Evolutionary conservation across 176 grass and related monocot genomes (phyloP), one percentile per base, ranked within the genome.

Genomic region (Sorghum bicolor): DNA sequence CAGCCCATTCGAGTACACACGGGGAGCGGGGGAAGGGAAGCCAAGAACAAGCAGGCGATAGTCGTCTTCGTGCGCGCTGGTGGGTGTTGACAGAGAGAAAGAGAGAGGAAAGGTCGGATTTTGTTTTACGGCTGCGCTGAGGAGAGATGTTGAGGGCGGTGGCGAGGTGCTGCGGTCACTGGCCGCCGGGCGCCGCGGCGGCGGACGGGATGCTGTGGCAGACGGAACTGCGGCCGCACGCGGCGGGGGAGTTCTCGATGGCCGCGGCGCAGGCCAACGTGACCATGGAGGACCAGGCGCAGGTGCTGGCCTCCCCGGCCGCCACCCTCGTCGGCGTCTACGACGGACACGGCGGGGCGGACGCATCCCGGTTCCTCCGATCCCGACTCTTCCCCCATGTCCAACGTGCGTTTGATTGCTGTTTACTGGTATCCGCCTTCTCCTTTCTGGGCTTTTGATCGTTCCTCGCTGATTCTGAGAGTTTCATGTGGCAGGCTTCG

Each of bases 231-330:
- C 85, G 86, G 57, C 94, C 92, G 55, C 94, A 97, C 76, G 90
- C 90, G 41, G 80, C 88, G 4, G 94, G 94, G 22, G 94, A 97
- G 88, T 97, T 97, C 92, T 97, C 94, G 36, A 97, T 97, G 71
- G 94, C 94, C 24, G 92, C 89, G 19, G 94, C 91, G 41, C 94
- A 97, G 82, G 94, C 94, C 10, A 97, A 97, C 74, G 17, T 87
- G 16, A 5, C 67, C 67, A 87, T 97, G 81, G 94, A 97, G 86
- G 94, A 97, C 82, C 94, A 97, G 84, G 94, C 85, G 22, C 94
- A 97, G 92, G 92, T 97, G 68, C 88, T 97, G 30, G 87, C 94
- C n/a, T 92, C 92, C 26, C 92, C 92, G 1, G 39, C 80, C 25
- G 82, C 85, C 34, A 97, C 94, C 57, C 88, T 94, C 26, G 87